phyloP scores from a whole-genome alignment of 805 yeast genomes.

The Torulaspora delbrueckii region DNA sequence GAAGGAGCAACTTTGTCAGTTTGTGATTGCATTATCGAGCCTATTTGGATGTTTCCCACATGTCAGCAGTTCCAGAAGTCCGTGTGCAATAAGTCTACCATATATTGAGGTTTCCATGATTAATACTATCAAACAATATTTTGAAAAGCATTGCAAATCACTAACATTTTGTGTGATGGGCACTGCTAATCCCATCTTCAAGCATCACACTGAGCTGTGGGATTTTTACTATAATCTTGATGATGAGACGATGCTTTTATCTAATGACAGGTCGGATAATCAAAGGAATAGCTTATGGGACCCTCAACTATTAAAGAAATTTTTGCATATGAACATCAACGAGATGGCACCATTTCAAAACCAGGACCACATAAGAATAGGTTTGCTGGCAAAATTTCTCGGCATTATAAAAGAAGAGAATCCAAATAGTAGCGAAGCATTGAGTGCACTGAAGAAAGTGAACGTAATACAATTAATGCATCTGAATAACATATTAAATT shows the following conservation, averaged over 20 bases:
- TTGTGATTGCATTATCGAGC: slow-evolving; percentile 39
- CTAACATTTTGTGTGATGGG: slow-evolving; percentile 48
- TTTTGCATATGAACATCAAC: slow-evolving; percentile 8
- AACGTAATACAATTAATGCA: slow-evolving; percentile 34
- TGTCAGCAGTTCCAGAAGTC: too few relatives aligned
- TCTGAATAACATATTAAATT: slow-evolving; percentile 15
- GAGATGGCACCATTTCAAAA: slow-evolving; percentile 2
- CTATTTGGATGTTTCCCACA: slow-evolving; percentile 33
- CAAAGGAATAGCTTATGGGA: slow-evolving; percentile 8
- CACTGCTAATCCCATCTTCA: slow-evolving; percentile 62
- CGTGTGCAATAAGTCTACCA: slow-evolving; percentile 45
- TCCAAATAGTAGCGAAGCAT: slow-evolving; percentile 30
- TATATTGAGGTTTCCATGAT: slow-evolving; percentile 57
- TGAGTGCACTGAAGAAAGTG: slow-evolving; percentile 30
- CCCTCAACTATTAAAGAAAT: slow-evolving; percentile 13
- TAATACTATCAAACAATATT: slow-evolving; percentile 39
- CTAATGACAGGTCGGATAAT: slow-evolving; percentile 8
- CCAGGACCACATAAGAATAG: slow-evolving; percentile 4
- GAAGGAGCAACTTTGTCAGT: slow-evolving; percentile 42
- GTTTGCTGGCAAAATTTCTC: slow-evolving; percentile 18
- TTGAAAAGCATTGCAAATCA: slow-evolving; percentile 29
- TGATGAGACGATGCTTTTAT: slow-evolving; percentile 37
- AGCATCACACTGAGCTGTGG: slow-evolving; percentile 50
- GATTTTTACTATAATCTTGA: slow-evolving; percentile 61
- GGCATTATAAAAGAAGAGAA: slow-evolving; percentile 20